A percentile compares a stretch with the other conserved stretches of the same genome.
Conservation (phyloP, 768 basidiomycete species). For the Roridomyces roridus region DNA sequence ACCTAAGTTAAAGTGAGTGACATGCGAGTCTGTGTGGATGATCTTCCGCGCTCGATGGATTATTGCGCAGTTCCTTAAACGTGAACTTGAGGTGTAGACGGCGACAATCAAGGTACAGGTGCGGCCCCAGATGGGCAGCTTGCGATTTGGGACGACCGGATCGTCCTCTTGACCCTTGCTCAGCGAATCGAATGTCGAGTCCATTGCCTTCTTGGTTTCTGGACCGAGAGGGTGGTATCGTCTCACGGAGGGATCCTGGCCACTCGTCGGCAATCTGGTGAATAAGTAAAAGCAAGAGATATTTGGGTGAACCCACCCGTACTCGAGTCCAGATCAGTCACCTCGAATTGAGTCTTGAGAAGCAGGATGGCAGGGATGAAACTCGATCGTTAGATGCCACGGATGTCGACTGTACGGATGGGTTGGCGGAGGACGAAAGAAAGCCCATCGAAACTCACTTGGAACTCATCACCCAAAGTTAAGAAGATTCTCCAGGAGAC, state of each 20-base stretch:
- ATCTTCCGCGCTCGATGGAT: conserved; percentile 91
- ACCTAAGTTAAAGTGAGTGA: too few relatives aligned
- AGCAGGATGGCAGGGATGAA: conserved; percentile 96
- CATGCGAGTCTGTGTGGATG: too few relatives aligned
- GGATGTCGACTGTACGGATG: conserved; percentile 83
- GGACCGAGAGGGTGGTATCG: conserved; percentile 76
- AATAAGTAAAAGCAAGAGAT: conserved; percentile 2
- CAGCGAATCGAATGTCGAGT: conserved; percentile 71
- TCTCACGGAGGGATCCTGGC: conserved; percentile 88
- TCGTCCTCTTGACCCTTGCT: conserved; percentile 48
- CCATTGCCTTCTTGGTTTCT: conserved; percentile 69
- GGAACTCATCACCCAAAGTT: conserved; percentile 95
- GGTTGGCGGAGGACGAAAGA: neutral
- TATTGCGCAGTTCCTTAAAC: conserved; percentile 87
- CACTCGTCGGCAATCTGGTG: conserved; percentile 89
- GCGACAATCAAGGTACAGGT: conserved; percentile 76
- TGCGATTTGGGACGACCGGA: conserved; percentile 62
- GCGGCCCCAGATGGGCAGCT: conserved; percentile 91
- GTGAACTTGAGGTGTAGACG: conserved; percentile 83
- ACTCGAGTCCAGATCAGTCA: conserved; percentile 94
- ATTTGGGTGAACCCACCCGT: conserved; percentile 61
- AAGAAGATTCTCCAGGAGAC: conserved; percentile 83
- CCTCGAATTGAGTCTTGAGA: conserved; percentile 83
- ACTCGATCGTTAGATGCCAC: conserved; percentile 91
- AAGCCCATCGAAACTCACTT: conserved; percentile 66